A percentile compares a stretch with the other conserved stretches of the same genome.
Conservation (phyloP, 2,329 filamentous ascomycete genomes). For the Neonectria neomacrospora region DNA sequence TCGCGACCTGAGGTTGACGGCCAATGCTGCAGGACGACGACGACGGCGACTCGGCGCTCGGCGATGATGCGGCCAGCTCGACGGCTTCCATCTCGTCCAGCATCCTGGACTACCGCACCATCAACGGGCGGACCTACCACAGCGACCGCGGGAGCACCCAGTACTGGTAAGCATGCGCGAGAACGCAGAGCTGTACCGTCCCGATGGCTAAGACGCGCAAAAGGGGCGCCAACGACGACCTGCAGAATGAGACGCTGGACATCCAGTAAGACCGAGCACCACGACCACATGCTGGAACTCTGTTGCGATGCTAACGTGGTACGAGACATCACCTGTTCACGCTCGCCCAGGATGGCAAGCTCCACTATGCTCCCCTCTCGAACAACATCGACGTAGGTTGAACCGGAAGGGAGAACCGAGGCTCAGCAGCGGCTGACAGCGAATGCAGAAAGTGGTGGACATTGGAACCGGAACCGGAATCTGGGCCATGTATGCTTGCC, state of each 20-base stretch:
- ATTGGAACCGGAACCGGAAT: conserved; percentile 35
- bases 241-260: conserved; percentile 28
- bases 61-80: conserved; percentile 30
- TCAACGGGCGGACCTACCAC: conserved; percentile 33
- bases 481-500: conserved; percentile 30
- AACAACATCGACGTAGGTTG: conserved; percentile 22
- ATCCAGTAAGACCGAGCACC: conserved; percentile 26
- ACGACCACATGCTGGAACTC: neutral
- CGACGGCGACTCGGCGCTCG: conserved; percentile 30
- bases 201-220: neutral
- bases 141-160: conserved; percentile 26
- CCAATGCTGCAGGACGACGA: conserved; percentile 13
- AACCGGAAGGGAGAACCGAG: neutral
- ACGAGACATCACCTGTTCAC: conserved; percentile 28
- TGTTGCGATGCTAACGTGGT: conserved; percentile 5
- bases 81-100: conserved; percentile 31
- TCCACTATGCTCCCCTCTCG: conserved; percentile 27
- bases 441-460: conserved; percentile 28
- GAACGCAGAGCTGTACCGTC: no score
- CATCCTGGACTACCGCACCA: conserved; percentile 25
- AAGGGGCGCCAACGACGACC: conserved; percentile 31
- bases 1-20: neutral
- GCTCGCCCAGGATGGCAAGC: conserved; percentile 22
- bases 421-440: neutral
- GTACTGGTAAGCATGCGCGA: conserved; percentile 25